A percentile compares a stretch with the other conserved stretches of the same genome.
phyloP scores from a whole-genome alignment of 768 basidiomycete genomes.

The Boletus edulis region DNA sequence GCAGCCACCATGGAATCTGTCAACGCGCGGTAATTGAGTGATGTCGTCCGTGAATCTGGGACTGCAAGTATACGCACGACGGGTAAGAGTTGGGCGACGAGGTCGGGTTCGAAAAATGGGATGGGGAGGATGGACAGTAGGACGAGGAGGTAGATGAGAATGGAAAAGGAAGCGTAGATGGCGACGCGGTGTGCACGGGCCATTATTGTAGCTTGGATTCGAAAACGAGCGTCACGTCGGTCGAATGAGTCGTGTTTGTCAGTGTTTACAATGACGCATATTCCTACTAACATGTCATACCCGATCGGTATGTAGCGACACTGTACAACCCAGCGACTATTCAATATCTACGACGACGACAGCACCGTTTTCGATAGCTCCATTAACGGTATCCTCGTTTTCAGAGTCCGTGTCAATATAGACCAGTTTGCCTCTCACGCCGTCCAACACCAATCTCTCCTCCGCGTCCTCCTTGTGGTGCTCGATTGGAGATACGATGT shows the following conservation, averaged over 20 bases:
- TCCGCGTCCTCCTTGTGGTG: background rate
- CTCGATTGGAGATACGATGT: background rate
- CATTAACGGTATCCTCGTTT: too few species aligned
- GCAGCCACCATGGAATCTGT: conserved; percentile 72
- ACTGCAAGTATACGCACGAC: conserved; percentile 9
- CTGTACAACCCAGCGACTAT: too few species aligned
- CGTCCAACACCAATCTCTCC: background rate
- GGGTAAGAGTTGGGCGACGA: conserved; percentile 6
- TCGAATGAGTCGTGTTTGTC: too few species aligned
- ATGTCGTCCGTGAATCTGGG: background rate
- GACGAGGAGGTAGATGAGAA: conserved; percentile 41
- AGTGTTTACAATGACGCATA: too few species aligned
- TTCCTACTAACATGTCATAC: too few species aligned
- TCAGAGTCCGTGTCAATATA: background rate
- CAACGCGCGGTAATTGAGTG: too few species aligned
- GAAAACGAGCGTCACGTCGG: background rate
- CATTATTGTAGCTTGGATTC: conserved; percentile 38
- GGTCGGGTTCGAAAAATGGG: conserved; percentile 11
- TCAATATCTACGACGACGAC: too few species aligned
- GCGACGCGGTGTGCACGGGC: conserved; percentile 59
- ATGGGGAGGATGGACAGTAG: conserved; percentile 13
- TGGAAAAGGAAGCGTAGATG: conserved; percentile 39
- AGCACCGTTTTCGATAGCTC: too few species aligned
- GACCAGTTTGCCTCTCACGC: background rate
- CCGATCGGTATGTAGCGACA: too few species aligned